Evolutionary conservation across 129 eudicot genomes (phyloP).

Genomic region (sunflower (Helianthus annuus)): DNA sequence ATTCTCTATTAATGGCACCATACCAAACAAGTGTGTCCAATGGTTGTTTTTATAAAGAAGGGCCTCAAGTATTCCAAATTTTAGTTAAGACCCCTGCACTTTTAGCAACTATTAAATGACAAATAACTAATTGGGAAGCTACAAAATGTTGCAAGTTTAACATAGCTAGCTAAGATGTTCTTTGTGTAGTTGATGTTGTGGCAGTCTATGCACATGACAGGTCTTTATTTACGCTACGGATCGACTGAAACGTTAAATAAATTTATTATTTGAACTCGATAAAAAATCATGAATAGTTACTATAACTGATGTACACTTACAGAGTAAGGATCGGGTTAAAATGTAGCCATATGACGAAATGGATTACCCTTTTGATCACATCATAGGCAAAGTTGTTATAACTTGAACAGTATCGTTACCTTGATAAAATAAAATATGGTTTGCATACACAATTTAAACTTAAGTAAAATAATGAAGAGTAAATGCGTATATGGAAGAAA

Average conservation of each 20-base stretch:
- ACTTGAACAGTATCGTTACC: background rate
- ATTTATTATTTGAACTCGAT: background rate
- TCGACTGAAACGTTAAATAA: background rate
- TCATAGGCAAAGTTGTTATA: background rate
- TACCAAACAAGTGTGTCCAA: slow-evolving; percentile 19
- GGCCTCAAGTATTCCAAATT: slow-evolving; percentile 12
- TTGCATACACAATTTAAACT: background rate
- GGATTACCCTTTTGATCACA: background rate
- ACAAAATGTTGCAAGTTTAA: background rate
- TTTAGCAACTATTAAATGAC: background rate
- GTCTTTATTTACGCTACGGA: background rate
- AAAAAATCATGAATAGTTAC: background rate
- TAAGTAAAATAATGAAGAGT: background rate
- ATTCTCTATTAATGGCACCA: slow-evolving; percentile 35
- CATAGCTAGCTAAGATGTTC: background rate
- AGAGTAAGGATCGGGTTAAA: background rate
- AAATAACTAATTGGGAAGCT: background rate
- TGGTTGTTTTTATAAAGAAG: slow-evolving; percentile 12
- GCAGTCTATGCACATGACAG: background rate
- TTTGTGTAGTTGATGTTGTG: background rate
- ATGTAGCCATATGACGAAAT: background rate
- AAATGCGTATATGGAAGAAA: background rate
- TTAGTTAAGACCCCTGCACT: background rate
- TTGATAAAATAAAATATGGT: background rate
- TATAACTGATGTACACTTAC: background rate